Evolutionary conservation across 768 basidiomycete genomes (phyloP), one percentile per base, ranked within the genome.

Genomic region (Tulasnella calospora): DNA sequence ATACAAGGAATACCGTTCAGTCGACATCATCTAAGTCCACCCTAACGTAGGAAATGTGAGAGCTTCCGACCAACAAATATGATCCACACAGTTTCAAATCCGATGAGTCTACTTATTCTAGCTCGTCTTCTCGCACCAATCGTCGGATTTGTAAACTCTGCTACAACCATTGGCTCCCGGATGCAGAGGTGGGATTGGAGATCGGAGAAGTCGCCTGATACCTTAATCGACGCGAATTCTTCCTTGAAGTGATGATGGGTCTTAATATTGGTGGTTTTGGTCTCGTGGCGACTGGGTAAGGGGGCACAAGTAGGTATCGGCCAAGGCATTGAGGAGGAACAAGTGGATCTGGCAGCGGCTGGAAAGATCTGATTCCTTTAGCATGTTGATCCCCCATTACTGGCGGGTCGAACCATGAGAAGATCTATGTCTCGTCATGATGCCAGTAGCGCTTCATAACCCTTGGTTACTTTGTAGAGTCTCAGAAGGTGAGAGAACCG

Each of bases 151-250:
- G 83, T 4, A 77, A 86, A 15, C 79, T 84, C 77, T 87, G 86
- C 23, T 86, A 87, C 21, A 19, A 19, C 51, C 6, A 55, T 55
- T 7, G 51, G 51, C 51, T 9, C 21, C 23, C 87, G 88, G 10
- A 87, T 89, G 23, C 81, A 85, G 88, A 47, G 83, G n/a, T n/a
- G n/a, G n/a, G n/a, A n/a, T n/a, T n/a, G n/a, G 84, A 73, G 86
- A 86, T 47, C 88, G 86, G 3, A 88, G 86, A 9, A 81, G 4
- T 61, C 21, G 67, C 13, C 33, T 7, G 8, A 61, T 33, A 6
- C 13, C 44, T 10, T 36, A 77, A 15, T 73, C 72, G 41, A 73
- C 38, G 36, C 72, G 12, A 73, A 73, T 73, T 73, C n/a, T 73
- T 73, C 27, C 38, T 30, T 27, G 72, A 38, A 10, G 41, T 73